A percentile compares a stretch with the other conserved stretches of the same genome.
These are phyloP conservation scores for Aspergillus pseudoglaucus DNA, from an alignment of 2,329 filamentous ascomycete genomes.

Conservation along the genomic window DNA sequence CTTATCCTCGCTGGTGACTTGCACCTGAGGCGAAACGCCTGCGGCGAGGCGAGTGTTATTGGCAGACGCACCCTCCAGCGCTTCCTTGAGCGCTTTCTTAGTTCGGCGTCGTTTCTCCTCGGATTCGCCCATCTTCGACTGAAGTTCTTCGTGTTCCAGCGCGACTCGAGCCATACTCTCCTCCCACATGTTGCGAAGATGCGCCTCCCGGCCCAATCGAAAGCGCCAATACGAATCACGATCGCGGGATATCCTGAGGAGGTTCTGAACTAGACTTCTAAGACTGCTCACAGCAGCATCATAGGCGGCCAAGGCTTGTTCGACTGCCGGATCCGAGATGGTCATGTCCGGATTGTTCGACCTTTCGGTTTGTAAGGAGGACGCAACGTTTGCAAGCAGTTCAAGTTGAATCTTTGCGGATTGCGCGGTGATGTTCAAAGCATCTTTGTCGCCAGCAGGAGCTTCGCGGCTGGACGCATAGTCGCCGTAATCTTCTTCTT, in stretches of 20 bases:
- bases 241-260: conserved; percentile 87
- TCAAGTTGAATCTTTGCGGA: conserved; percentile 90
- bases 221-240: conserved; percentile 97
- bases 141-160: conserved; percentile 83
- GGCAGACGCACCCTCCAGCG: conserved; percentile 55
- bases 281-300: conserved; percentile 84
- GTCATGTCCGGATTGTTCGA: conserved; percentile 61
- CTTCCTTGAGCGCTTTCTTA: conserved; percentile 82
- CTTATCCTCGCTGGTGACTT: conserved; percentile 31
- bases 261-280: conserved; percentile 73
- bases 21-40: conserved; percentile 20
- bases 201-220: conserved; percentile 79
- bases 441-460: conserved; percentile 74
- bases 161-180: conserved; percentile 98
- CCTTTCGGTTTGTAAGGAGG: conserved; percentile 69
- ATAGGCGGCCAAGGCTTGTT: conserved; percentile 75
- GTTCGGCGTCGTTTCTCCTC: conserved; percentile 85
- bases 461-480: conserved; percentile 72
- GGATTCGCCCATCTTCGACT: conserved; percentile 79
- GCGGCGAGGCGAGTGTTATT: conserved; percentile 34
- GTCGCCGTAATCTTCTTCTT: conserved; percentile 72
- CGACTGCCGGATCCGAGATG: conserved; percentile 69
- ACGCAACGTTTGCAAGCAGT: conserved; percentile 75
- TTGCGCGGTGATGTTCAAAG: conserved; percentile 94
- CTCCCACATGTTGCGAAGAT: conserved; percentile 94